Percentiles rank a stretch among this genome's conserved stretches.
Evolutionary conservation across 768 basidiomycete species (phyloP).

Genomic region (Auricularia cornea): DNA sequence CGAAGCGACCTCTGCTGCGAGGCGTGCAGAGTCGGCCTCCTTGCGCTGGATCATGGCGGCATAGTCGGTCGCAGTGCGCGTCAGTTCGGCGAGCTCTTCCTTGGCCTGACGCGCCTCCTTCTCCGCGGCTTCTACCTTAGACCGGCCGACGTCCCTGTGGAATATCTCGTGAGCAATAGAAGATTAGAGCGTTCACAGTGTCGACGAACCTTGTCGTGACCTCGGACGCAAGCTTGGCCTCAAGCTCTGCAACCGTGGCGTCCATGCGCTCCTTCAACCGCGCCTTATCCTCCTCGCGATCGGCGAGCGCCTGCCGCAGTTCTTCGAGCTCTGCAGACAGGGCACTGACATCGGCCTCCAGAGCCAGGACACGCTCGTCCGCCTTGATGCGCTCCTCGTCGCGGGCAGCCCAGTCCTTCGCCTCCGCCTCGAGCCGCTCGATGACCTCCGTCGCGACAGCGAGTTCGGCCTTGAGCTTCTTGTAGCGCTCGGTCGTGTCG

Average conservation of each 20-base stretch:
- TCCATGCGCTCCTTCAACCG: conserved; percentile 74
- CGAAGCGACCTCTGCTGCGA: conserved; percentile 45
- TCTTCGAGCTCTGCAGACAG: conserved; percentile 61
- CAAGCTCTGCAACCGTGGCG: conserved; percentile 51
- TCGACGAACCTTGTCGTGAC: conserved; percentile 49
- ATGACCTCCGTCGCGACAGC: conserved; percentile 83
- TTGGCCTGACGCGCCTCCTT: conserved; percentile 61
- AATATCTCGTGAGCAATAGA: not conserved
- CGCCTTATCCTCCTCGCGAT: conserved; percentile 73
- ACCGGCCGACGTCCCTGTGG: conserved; percentile 54
- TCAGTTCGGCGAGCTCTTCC: conserved; percentile 69
- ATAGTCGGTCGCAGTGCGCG: conserved; percentile 69
- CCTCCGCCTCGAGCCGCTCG: conserved; percentile 69
- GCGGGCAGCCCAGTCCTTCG: conserved; percentile 52
- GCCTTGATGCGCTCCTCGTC: conserved; percentile 58
- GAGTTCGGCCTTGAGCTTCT: conserved; percentile 60
- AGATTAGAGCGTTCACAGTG: not conserved
- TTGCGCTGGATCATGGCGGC: conserved; percentile 68
- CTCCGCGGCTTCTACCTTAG: conserved; percentile 54
- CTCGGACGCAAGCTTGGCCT: conserved; percentile 62
- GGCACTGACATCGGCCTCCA: conserved; percentile 52
- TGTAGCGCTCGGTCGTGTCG: conserved; percentile 71
- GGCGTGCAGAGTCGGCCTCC: conserved; percentile 56
- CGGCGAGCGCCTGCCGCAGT: conserved; percentile 53
- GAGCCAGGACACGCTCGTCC: conserved; percentile 48